Percentiles rank a stretch among this genome's conserved stretches.
phyloP scores from a whole-genome alignment of 2,329 filamentous ascomycete genomes.

The Claviceps sp. region DNA sequence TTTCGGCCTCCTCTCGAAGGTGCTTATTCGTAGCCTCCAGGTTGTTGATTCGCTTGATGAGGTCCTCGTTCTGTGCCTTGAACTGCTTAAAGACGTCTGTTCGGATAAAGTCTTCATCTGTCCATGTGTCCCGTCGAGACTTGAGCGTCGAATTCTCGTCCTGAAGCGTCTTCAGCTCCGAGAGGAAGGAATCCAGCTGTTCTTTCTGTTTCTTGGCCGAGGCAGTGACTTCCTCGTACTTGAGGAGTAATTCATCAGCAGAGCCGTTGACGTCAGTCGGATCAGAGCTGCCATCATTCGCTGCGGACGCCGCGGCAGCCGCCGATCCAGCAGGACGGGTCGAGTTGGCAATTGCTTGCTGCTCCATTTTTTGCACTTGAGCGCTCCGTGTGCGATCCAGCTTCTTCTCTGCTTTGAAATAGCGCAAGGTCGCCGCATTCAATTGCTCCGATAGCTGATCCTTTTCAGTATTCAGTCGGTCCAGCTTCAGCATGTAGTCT shows the following conservation, averaged over 20 bases:
- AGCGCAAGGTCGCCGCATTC: slow-evolving; percentile 77
- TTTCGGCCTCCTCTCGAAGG: slow-evolving; percentile 72
- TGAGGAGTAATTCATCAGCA: slow-evolving; percentile 55
- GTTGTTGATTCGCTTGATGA: slow-evolving; percentile 83
- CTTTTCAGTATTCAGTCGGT: slow-evolving; percentile 64
- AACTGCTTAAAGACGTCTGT: slow-evolving; percentile 90
- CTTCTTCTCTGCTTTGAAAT: slow-evolving; percentile 91
- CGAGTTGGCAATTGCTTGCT: slow-evolving; percentile 66
- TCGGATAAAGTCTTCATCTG: slow-evolving; percentile 86
- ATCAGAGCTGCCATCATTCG: slow-evolving; percentile 34
- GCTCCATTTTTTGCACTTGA: slow-evolving; percentile 84
- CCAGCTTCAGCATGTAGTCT: slow-evolving; percentile 60
- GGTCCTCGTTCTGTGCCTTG: slow-evolving; percentile 80
- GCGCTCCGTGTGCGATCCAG: slow-evolving; percentile 78
- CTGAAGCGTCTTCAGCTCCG: slow-evolving; percentile 60
- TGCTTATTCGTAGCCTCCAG: slow-evolving; percentile 80
- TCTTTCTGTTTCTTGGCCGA: slow-evolving; percentile 73
- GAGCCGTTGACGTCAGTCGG: slow-evolving; percentile 39
- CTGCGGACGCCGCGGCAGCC: slow-evolving; percentile 8
- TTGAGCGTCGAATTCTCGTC: slow-evolving; percentile 69
- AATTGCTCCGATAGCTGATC: slow-evolving; percentile 75
- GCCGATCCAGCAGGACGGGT: slow-evolving; percentile 28
- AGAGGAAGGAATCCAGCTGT: slow-evolving; percentile 66
- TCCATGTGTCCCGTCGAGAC: slow-evolving; percentile 53
- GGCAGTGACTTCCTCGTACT: slow-evolving; percentile 65